phyloP scores from a whole-genome alignment of 1,284 basidiomycete genomes.

The Pseudozyma flocculosa region DNA sequence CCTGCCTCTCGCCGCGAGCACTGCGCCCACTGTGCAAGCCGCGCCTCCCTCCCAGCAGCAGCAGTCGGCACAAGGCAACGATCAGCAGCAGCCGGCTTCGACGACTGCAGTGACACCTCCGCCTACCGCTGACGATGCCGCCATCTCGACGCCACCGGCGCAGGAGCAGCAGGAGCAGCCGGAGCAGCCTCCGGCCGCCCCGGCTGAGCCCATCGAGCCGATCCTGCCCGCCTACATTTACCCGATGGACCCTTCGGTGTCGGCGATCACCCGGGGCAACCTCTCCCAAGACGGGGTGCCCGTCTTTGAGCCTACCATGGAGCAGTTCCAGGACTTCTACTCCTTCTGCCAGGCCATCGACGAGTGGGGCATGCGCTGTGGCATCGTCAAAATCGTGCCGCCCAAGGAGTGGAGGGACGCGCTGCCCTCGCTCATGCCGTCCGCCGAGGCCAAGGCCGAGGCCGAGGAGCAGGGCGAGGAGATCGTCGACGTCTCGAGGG shows the following conservation, averaged over 20 bases:
- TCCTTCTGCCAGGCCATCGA: slow-evolving; percentile 52
- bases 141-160: not conserved
- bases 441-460: slow-evolving; percentile 1
- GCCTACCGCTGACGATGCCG: too few relatives aligned
- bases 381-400: slow-evolving; percentile 55
- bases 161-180: not conserved
- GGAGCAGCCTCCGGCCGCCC: too few relatives aligned
- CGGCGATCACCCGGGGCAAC: not conserved
- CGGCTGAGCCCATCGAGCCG: slow-evolving; percentile 11
- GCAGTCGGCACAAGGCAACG: too few relatives aligned
- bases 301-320: slow-evolving; percentile 56
- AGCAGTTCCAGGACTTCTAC: slow-evolving; percentile 55
- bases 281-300: slow-evolving; percentile 44
- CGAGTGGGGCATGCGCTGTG: slow-evolving; percentile 54
- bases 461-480: slow-evolving; percentile 8
- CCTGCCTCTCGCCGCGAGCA: too few relatives aligned
- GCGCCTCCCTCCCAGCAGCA: too few relatives aligned
- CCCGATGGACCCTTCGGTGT: slow-evolving; percentile 14
- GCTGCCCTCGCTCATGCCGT: slow-evolving; percentile 37
- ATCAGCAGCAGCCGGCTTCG: too few relatives aligned
- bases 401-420: slow-evolving; percentile 51
- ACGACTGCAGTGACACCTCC: too few relatives aligned
- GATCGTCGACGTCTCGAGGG: slow-evolving; percentile 27
- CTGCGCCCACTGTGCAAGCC: too few relatives aligned
- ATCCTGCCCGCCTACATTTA: slow-evolving; percentile 52